Percentiles rank a stretch among this genome's conserved stretches.
phyloP scores from a whole-genome alignment of 1,284 basidiomycete species.

The Leccinum fuscescens region DNA sequence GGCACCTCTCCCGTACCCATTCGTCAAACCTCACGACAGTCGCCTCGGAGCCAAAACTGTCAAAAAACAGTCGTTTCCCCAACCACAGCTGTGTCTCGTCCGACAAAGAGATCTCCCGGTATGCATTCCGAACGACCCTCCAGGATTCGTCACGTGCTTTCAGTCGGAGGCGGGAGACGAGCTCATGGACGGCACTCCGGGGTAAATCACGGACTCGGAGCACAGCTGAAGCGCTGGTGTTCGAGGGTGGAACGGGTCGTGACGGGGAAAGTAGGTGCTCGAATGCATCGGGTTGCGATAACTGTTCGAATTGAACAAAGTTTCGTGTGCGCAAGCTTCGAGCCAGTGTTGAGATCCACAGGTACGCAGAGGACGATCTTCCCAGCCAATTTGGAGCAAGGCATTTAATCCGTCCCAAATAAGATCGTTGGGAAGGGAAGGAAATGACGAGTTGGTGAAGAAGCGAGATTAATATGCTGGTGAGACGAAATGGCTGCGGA shows the following conservation, averaged over 20 bases:
- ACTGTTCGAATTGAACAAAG: constrained; percentile 47
- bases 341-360: constrained; percentile 51
- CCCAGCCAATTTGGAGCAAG: constrained; percentile 42
- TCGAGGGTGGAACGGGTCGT: constrained; percentile 2
- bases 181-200: constrained; percentile 41
- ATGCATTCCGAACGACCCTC: constrained; percentile 59
- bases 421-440: constrained; percentile 61
- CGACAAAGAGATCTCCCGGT: constrained; percentile 55
- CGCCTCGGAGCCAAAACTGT: constrained; percentile 35
- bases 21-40: constrained; percentile 27
- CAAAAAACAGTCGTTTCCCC: constrained; percentile 40
- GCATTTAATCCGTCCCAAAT: constrained; percentile 44
- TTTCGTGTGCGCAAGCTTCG: constrained; percentile 48
- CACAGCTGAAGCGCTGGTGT: neutral
- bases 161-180: constrained; percentile 46
- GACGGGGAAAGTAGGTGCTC: constrained; percentile 19
- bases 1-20: constrained; percentile 50
- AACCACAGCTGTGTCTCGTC: constrained; percentile 52
- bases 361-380: constrained; percentile 32
- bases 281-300: constrained; percentile 38
- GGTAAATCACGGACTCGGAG: constrained; percentile 31
- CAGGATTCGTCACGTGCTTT: constrained; percentile 56
- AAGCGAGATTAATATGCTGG: constrained; percentile 45
- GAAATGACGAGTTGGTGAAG: constrained; percentile 52
- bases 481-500: constrained; percentile 30